Evolutionary conservation across 106 monocot species (phyloP).

Genomic region (Dendrobium catenatum): DNA sequence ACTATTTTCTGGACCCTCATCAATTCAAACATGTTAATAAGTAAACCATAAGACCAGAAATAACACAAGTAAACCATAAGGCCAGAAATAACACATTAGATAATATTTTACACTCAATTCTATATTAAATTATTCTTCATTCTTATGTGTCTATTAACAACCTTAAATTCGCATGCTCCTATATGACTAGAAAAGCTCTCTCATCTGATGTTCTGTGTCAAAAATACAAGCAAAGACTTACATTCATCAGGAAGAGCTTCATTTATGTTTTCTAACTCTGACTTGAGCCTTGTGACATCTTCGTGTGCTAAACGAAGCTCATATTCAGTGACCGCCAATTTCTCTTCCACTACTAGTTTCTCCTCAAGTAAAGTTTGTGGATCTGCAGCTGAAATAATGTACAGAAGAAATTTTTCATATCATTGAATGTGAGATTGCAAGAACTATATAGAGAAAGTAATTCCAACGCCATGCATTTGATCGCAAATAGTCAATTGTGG

Average conservation of each 20-base stretch:
- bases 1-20: background rate
- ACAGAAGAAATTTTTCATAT: conserved; percentile 11
- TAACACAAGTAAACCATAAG: background rate
- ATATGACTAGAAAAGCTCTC: background rate
- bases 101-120: background rate
- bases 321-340: conserved; percentile 83
- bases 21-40: background rate
- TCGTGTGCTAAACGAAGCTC: conserved; percentile 92
- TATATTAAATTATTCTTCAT: background rate
- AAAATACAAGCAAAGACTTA: conserved; percentile 1
- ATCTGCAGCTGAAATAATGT: conserved; percentile 62
- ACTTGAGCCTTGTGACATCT: conserved; percentile 70
- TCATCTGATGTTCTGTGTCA: background rate
- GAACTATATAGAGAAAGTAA: background rate
- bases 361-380: conserved; percentile 88
- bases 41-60: background rate
- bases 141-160: background rate
- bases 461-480: background rate
- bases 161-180: background rate
- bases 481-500: background rate
- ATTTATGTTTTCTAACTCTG: conserved; percentile 58
- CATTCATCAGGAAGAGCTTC: conserved; percentile 27
- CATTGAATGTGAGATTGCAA: background rate
- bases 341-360: conserved; percentile 65
- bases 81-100: background rate